Evolutionary conservation across 371 early-diverging fungal species (phyloP).

Genomic region (Mortierella sp.): DNA sequence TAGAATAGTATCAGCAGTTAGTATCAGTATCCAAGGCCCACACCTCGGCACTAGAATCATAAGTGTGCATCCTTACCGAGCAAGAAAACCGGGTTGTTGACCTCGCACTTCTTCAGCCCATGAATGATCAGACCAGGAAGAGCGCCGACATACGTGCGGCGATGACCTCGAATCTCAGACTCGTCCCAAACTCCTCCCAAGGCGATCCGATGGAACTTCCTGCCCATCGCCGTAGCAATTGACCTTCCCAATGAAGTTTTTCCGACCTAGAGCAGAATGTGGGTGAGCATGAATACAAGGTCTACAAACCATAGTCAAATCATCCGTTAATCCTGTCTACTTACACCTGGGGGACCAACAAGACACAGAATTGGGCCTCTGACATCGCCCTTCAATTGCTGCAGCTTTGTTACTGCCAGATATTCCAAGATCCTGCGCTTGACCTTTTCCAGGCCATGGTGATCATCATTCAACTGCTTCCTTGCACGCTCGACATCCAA

Average conservation of each 20-base stretch:
- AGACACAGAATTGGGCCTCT: conserved; percentile 90
- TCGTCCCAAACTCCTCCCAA: conserved; percentile 92
- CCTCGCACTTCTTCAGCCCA: conserved; percentile 75
- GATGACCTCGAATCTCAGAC: conserved; percentile 91
- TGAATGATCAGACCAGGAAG: conserved; percentile 90
- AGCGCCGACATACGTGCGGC: conserved; percentile 91
- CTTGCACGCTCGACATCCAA: conserved; percentile 77
- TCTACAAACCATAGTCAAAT: background rate
- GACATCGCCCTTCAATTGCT: conserved; percentile 71
- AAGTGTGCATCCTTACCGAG: conserved; percentile 60
- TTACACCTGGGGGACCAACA: conserved; percentile 71
- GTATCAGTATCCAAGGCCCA: background rate
- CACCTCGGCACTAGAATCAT: no score
- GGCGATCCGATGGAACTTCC: conserved; percentile 86
- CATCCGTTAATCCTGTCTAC: background rate
- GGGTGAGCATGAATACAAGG: background rate
- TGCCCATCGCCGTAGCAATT: conserved; percentile 82
- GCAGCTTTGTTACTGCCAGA: conserved; percentile 81
- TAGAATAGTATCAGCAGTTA: conserved; percentile 19
- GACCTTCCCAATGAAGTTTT: conserved; percentile 87
- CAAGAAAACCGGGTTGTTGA: conserved; percentile 85
- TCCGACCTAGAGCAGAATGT: conserved; percentile 60
- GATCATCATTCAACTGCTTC: conserved; percentile 79
- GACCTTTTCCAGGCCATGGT: conserved; percentile 86
- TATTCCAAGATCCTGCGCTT: conserved; percentile 87